Base-by-base conservation (phyloP, 345 rosid species). In the Eucalyptus urophylla region DNA sequence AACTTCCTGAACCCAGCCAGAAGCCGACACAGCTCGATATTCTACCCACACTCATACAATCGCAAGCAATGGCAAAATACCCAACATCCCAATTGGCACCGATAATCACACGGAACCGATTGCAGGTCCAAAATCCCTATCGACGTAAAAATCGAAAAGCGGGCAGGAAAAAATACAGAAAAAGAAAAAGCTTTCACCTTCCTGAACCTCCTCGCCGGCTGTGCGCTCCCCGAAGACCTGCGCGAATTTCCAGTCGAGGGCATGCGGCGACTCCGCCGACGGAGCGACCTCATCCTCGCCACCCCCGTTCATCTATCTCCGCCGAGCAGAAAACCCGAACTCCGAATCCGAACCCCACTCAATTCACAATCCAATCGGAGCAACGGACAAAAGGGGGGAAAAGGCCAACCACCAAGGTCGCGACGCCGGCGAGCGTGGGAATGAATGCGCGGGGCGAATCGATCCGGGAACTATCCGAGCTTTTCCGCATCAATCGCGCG, bases 211-310 rank as follows among this genome's bases (percentile, higher is more conserved):
- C 91, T 97, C 99, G 25, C 99, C 99, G 58, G 98, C 98, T 50
- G 97, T 92, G 60, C 98, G 96, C 90, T 97, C 99, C 69, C 99
- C 99, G 92, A 96, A 97, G n/a, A 97, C 99, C 94, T 97, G 99
- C 88, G 99, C 94, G 93, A 97, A 97, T 94, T 96, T 97, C 99
- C 99, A 97, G 62, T 97, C 99, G 86, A 96, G 92, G 88, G 95
- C 94, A 90, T 90, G 93, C 86, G 93, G 90, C 89, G 94, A 91
- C 53, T 88, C 93, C n/a, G 94, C 92, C 90, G 91, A 89, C 87
- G 94, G 90, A 90, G 90, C 86, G 89, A 86, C 90, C 83, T 81
- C 90, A 50, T 91, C 94, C 86, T 89, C 94, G 91, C 90, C 95
- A 90, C 93, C 95, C 89, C 94, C 95, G 95, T 94, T 92, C 98